Evolutionary conservation across 2,329 filamentous ascomycete species (phyloP), one percentile per base, ranked within the genome.

Genomic region (Scolecobasidium constrictum): DNA sequence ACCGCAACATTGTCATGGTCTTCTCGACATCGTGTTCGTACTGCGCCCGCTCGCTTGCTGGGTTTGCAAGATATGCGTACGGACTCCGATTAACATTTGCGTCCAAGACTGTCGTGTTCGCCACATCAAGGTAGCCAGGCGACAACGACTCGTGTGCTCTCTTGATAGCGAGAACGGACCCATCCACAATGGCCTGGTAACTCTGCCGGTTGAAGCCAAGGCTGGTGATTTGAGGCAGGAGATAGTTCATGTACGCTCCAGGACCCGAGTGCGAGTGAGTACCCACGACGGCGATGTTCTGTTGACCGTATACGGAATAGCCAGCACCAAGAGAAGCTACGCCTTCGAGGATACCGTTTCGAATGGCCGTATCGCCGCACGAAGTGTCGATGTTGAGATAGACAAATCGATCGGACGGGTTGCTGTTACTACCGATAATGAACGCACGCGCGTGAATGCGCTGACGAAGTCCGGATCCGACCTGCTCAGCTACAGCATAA

Each of bases 261-360:
- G 90, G 88, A 0, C 88, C 90, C 18, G 87, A 81, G 63, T 96
- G 90, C 19, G 85, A 92, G 60, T 96, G 90, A 0, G 90, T 96
- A 42, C 88, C 90, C 0, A 86, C 94, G 17, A 96, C 75, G 23
- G 90, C 90, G 26, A 95, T 65, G 55, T 94, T 96, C 52, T 84
- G 74, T 53, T 83, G 75, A 37, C 72, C 76, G 61, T 95, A 96
- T 20, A 81, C 64, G 2, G 74, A 68, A 58, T 88, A 94, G 3
- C 82, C 79, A 13, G 69, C 60, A 0, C 88, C 90, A 5, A 94
- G 65, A 0, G 65, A 68, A 31, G 70, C 66, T 5, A 96, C 68
- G 1, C 77, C 83, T 43, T 90, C 73, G 9, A 96, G 63, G 36
- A 95, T 86, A n/a, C 88, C 88, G 59, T 87, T 78, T 13, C 88